These are phyloP conservation scores for Ganoderma sinense DNA, from an alignment of 1,284 basidiomycete species.

Conservation along the genomic window DNA sequence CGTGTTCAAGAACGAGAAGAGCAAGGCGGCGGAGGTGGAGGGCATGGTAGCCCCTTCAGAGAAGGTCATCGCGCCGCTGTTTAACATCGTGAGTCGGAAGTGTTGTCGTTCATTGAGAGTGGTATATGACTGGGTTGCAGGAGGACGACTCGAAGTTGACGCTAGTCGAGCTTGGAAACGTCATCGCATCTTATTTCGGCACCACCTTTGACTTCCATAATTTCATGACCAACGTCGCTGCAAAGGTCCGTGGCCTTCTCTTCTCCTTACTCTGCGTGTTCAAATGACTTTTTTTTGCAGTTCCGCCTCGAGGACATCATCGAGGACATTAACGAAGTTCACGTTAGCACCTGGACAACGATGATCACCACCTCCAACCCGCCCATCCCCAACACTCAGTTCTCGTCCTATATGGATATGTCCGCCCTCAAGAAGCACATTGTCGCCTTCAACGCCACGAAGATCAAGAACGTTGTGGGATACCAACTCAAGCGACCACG, in stretches of 20 bases:
- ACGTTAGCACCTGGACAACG: slow-evolving; percentile 85
- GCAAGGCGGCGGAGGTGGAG: slow-evolving; percentile 65
- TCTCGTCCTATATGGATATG: slow-evolving; percentile 86
- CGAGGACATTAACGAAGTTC: slow-evolving; percentile 90
- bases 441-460: slow-evolving; percentile 70
- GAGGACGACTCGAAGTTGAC: slow-evolving; percentile 86
- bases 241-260: slow-evolving; percentile 56
- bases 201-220: slow-evolving; percentile 90
- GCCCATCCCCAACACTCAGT: slow-evolving; percentile 77
- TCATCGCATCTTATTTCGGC: slow-evolving; percentile 79
- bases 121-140: slow-evolving; percentile 44
- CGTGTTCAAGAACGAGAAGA: slow-evolving; percentile 76
- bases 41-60: slow-evolving; percentile 64
- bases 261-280: not conserved
- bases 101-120: not conserved
- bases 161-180: slow-evolving; percentile 75
- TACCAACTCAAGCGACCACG: slow-evolving; percentile 72
- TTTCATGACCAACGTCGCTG: slow-evolving; percentile 71
- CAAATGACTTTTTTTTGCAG: slow-evolving; percentile 35
- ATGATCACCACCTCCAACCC: slow-evolving; percentile 82
- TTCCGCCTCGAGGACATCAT: slow-evolving; percentile 73
- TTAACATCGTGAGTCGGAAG: slow-evolving; percentile 73
- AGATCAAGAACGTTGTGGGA: slow-evolving; percentile 78
- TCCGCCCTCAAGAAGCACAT: slow-evolving; percentile 73
- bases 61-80: slow-evolving; percentile 76